Evolutionary conservation across 2,329 filamentous ascomycete genomes (phyloP).

Genomic region (Aureobasidium musti): DNA sequence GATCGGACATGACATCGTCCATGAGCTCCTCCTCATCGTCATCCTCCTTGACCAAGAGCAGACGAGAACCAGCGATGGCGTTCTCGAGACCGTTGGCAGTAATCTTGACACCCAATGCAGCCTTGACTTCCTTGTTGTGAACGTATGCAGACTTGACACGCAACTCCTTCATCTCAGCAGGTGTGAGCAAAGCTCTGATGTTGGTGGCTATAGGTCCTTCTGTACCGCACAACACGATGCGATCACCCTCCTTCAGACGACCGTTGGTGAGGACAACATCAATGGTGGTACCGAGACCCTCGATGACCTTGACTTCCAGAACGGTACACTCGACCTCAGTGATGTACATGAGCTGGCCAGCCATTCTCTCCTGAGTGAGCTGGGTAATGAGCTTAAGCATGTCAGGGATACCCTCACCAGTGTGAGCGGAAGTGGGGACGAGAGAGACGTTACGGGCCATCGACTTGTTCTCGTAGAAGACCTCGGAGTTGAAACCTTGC

Average conservation of each 20-base stretch:
- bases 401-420: constrained; percentile 98
- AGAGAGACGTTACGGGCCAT: constrained; percentile 95
- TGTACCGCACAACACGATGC: constrained; percentile 93
- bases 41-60: constrained; percentile 90
- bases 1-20: constrained; percentile 93
- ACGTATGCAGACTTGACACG: constrained; percentile 96
- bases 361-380: constrained; percentile 96
- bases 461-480: constrained; percentile 97
- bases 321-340: constrained; percentile 97
- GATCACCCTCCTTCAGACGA: constrained; percentile 89
- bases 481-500: constrained; percentile 95
- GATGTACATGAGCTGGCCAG: constrained; percentile 94
- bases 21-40: constrained; percentile 91
- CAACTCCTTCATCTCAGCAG: constrained; percentile 87
- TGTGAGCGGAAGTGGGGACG: constrained; percentile 94
- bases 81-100: constrained; percentile 92
- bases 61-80: constrained; percentile 91
- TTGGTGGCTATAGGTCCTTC: constrained; percentile 95
- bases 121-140: constrained; percentile 99
- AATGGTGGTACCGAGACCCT: constrained; percentile 98
- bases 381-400: constrained; percentile 94
- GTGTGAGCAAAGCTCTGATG: constrained; percentile 89
- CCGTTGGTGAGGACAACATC: constrained; percentile 97
- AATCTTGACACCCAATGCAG: constrained; percentile 97
- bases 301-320: constrained; percentile 97